phyloP scores from a whole-genome alignment of 176 grass and related monocot species.

The Eragrostis nindensis region DNA sequence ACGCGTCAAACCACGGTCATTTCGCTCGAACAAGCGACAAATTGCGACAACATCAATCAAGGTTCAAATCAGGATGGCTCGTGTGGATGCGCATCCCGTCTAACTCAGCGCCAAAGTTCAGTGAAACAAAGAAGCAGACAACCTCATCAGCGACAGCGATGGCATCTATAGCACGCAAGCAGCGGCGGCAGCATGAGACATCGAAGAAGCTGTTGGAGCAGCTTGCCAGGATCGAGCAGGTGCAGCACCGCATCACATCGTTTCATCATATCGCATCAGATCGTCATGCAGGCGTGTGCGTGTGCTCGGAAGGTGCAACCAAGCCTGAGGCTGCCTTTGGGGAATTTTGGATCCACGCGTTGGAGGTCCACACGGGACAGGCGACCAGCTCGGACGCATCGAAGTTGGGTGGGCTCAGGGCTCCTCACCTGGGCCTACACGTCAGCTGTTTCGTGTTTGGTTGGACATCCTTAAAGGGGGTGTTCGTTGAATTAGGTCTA shows the following conservation, averaged over 20 bases:
- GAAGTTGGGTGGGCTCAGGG: neutral
- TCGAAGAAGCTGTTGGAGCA: neutral
- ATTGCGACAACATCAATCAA: neutral
- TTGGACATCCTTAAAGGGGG: neutral
- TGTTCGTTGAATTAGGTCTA: too few relatives aligned
- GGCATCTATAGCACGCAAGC: neutral
- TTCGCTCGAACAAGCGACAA: neutral
- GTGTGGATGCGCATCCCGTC: neutral
- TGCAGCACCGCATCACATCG: neutral
- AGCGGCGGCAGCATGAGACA: neutral
- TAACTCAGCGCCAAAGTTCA: neutral
- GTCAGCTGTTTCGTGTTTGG: neutral
- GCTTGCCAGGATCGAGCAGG: neutral
- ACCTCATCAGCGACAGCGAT: neutral
- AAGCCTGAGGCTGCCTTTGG: neutral
- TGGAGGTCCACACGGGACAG: constrained; percentile 8
- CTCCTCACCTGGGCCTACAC: too few relatives aligned
- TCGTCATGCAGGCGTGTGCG: neutral
- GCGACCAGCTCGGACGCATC: neutral
- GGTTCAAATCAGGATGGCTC: constrained; percentile 11
- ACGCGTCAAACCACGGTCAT: neutral
- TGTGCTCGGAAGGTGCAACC: neutral
- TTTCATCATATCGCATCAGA: neutral
- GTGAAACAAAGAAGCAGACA: neutral
- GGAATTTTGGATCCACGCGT: constrained; percentile 7